These are phyloP conservation scores for Babesia sp. DNA, from an alignment of 169 alveolate genomes.

Conservation along the genomic window DNA sequence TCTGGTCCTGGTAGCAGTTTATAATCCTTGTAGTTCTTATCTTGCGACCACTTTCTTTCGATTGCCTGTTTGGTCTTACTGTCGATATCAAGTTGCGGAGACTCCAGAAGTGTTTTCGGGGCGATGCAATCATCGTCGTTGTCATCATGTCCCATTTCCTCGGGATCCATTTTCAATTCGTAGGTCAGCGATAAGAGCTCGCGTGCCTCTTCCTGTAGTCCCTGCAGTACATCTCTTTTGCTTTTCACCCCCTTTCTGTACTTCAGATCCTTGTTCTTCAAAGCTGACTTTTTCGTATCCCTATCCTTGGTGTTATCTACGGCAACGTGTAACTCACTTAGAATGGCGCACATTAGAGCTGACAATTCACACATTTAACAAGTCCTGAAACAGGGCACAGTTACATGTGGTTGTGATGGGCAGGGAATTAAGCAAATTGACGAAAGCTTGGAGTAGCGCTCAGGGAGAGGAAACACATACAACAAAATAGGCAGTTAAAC, in stretches of 20 bases:
- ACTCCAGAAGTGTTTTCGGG: background rate
- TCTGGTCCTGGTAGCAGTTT: slow-evolving; percentile 13
- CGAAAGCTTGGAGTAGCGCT: background rate
- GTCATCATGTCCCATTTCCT: background rate
- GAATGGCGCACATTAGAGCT: background rate
- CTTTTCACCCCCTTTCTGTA: no score
- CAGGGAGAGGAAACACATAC: background rate
- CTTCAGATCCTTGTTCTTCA: background rate
- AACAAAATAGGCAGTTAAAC: background rate
- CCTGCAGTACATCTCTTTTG: slow-evolving; percentile 15
- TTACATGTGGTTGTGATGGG: background rate
- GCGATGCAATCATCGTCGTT: background rate
- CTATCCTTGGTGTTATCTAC: background rate
- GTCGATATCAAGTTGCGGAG: slow-evolving; percentile 4
- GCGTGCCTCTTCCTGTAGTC: slow-evolving; percentile 29
- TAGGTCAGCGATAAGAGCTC: slow-evolving; percentile 37
- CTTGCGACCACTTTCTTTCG: slow-evolving; percentile 2
- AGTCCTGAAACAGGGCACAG: background rate
- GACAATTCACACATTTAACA: background rate
- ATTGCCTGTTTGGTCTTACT: background rate
- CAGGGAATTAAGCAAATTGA: background rate
- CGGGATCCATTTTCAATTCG: slow-evolving; percentile 13
- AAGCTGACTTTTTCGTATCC: no score
- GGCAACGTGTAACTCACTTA: background rate
- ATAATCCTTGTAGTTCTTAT: background rate